A percentile compares a stretch with the other conserved stretches of the same genome.
Evolutionary conservation across 495 filamentous ascomycete genomes (phyloP).

Genomic region (Bombardia bombarda): DNA sequence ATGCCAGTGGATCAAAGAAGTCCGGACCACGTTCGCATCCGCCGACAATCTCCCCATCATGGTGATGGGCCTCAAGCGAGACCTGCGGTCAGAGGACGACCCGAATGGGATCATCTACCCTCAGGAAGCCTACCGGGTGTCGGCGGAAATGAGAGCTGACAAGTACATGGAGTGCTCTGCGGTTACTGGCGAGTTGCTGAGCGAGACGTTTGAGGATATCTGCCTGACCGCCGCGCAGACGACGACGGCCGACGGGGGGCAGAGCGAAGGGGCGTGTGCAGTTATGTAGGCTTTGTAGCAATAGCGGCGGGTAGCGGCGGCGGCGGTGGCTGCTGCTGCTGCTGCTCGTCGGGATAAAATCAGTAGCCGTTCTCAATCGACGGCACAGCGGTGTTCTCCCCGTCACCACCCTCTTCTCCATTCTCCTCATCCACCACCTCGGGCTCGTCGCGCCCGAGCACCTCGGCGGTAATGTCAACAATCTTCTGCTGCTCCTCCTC

Average conservation of each 20-base stretch:
- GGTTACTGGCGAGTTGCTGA: slow-evolving; percentile 70
- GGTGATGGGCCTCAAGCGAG: slow-evolving; percentile 74
- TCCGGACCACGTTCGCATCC: slow-evolving; percentile 53
- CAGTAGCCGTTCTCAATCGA: slow-evolving; percentile 23
- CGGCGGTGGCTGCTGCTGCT: too few species aligned
- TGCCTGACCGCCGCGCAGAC: slow-evolving; percentile 60
- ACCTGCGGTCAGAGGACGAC: slow-evolving; percentile 57
- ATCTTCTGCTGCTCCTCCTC: slow-evolving; percentile 35
- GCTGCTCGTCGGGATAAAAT: neutral
- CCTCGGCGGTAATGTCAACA: slow-evolving; percentile 31
- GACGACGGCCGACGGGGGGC: slow-evolving; percentile 36
- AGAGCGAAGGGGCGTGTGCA: slow-evolving; percentile 35
- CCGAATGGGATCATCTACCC: slow-evolving; percentile 64
- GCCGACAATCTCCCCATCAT: slow-evolving; percentile 59
- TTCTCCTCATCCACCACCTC: slow-evolving; percentile 5
- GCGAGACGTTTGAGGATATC: slow-evolving; percentile 69
- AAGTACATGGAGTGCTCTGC: slow-evolving; percentile 88
- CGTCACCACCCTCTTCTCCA: slow-evolving; percentile 14
- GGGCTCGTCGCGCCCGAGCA: slow-evolving; percentile 29
- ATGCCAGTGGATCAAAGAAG: slow-evolving; percentile 65
- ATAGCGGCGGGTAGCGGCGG: too few species aligned
- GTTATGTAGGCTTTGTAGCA: slow-evolving; percentile 21
- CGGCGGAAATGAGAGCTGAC: slow-evolving; percentile 78
- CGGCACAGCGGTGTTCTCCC: slow-evolving; percentile 16
- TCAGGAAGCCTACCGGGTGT: slow-evolving; percentile 63